These are phyloP conservation scores for Austroboletus sp. DNA, from an alignment of 1,284 basidiomycete species.

Conservation along the genomic window DNA sequence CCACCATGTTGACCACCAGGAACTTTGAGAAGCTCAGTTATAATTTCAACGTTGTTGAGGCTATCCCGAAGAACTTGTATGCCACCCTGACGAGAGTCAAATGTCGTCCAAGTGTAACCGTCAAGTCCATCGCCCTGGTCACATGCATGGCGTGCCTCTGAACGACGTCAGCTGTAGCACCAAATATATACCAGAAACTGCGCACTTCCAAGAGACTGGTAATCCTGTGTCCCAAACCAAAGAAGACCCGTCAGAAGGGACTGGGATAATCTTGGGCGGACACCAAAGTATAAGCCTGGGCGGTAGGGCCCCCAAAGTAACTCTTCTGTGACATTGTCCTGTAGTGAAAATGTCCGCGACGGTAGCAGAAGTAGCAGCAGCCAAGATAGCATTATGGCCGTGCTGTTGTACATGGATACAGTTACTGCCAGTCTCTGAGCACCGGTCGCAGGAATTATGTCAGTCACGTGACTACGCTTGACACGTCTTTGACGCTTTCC, in stretches of 20 bases:
- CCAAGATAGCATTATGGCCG: conserved; percentile 22
- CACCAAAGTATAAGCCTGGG: conserved; percentile 88
- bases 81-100: conserved; percentile 80
- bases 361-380: conserved; percentile 28
- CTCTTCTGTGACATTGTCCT: conserved; percentile 48
- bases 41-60: conserved; percentile 77
- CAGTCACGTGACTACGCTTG: not conserved
- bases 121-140: conserved; percentile 79
- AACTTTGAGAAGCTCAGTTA: conserved; percentile 80
- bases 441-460: no score
- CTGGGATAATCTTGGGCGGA: conserved; percentile 76
- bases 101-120: conserved; percentile 81
- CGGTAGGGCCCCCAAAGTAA: conserved; percentile 88
- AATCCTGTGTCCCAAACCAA: conserved; percentile 86
- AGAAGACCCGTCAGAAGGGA: conserved; percentile 86
- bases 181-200: conserved; percentile 13
- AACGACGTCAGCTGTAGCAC: conserved; percentile 5
- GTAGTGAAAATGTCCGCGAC: conserved; percentile 10
- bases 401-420: not conserved
- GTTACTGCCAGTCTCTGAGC: no score
- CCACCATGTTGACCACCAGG: conserved; percentile 74
- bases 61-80: conserved; percentile 78
- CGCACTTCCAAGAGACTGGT: conserved; percentile 61
- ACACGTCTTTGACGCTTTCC: no score
- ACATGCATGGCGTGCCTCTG: conserved; percentile 82